These are phyloP conservation scores for Nicotiana obtusifolia DNA, from an alignment of 257 asterid genomes.

Conservation along the genomic window DNA sequence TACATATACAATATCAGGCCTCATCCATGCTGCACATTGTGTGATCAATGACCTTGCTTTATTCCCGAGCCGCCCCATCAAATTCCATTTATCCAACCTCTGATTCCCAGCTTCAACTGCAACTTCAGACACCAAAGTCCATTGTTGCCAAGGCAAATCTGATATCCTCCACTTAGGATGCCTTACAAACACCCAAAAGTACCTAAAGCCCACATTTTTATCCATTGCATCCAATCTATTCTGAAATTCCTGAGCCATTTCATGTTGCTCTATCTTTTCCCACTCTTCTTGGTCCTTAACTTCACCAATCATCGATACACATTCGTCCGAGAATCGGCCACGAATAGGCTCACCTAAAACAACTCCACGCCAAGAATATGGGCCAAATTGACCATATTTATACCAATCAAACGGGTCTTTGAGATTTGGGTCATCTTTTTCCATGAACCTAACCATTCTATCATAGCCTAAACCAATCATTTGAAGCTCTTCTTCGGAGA, in stretches of 20 bases:
- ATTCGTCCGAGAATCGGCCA: conserved; percentile 66
- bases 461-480: conserved; percentile 97
- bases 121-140: conserved; percentile 90
- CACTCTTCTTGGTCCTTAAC: conserved; percentile 86
- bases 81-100: conserved; percentile 91
- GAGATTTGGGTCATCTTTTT: conserved; percentile 82
- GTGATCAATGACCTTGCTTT: conserved; percentile 61
- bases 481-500: conserved; percentile 76
- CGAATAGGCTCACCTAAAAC: conserved; percentile 89
- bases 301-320: conserved; percentile 74
- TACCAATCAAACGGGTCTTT: conserved; percentile 97
- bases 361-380: conserved; percentile 96
- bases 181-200: conserved; percentile 91
- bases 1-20: conserved; percentile 86
- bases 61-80: conserved; percentile 94
- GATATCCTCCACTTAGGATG: conserved; percentile 89
- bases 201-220: conserved; percentile 35
- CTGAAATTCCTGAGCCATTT: conserved; percentile 71
- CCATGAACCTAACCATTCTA: conserved; percentile 87
- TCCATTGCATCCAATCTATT: conserved; percentile 56
- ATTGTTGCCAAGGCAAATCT: conserved; percentile 87
- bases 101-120: conserved; percentile 74
- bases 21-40: conserved; percentile 95
- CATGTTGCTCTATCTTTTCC: conserved; percentile 91
- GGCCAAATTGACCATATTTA: conserved; percentile 90